A percentile compares a stretch with the other conserved stretches of the same genome.
Evolutionary conservation across 2,329 filamentous ascomycete genomes (phyloP).

Genomic region (Fusarium ambrosium): DNA sequence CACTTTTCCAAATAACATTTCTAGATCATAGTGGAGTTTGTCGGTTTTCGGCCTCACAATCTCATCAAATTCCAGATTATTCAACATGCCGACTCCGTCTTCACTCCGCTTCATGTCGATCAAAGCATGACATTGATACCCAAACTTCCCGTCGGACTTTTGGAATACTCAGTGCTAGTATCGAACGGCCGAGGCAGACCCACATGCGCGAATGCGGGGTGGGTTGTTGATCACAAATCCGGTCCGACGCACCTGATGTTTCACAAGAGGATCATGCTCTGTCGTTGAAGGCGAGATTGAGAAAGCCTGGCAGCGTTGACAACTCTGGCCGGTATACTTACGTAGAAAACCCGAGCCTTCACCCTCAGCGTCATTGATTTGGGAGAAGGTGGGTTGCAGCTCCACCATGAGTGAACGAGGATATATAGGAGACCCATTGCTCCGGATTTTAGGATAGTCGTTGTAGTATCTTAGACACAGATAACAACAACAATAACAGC

Average conservation of each 20-base stretch:
- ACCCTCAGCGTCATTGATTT: neutral
- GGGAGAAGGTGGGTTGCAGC: neutral
- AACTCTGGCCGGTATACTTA: neutral
- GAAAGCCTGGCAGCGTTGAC: neutral
- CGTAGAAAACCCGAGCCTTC: neutral
- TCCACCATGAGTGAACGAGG: neutral
- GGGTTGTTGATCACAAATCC: neutral
- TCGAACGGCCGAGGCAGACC: no score
- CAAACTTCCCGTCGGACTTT: neutral
- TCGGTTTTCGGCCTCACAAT: neutral
- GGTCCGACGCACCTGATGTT: neutral
- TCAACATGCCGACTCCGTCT: neutral
- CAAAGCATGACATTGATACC: neutral
- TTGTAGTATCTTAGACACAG: neutral
- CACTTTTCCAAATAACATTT: no score
- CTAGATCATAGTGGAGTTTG: neutral
- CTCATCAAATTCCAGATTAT: neutral
- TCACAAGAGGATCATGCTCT: neutral
- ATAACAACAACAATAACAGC: no score
- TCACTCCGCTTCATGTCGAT: neutral
- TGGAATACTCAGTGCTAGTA: neutral
- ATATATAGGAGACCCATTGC: neutral
- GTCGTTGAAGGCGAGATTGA: neutral
- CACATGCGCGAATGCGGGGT: neutral
- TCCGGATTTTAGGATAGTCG: neutral